Evolutionary conservation across 495 filamentous ascomycete genomes (phyloP).

Genomic region (Ramalina peruviana): DNA sequence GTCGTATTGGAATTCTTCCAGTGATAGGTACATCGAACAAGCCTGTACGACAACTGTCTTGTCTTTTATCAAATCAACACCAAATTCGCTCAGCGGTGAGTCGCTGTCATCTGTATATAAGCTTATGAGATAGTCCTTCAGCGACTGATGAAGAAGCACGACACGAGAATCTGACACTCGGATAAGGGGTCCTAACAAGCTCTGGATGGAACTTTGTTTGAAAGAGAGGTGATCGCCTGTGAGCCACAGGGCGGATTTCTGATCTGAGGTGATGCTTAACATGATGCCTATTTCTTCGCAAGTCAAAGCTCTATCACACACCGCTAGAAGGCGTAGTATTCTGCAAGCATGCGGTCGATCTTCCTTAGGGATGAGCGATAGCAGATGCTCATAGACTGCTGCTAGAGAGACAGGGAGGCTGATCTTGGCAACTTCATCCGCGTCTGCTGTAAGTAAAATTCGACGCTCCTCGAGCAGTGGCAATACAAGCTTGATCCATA

Average conservation of each 20-base stretch:
- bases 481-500: neutral
- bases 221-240: neutral
- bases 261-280: neutral
- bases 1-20: neutral
- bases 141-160: neutral
- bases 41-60: neutral
- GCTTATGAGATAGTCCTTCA: neutral
- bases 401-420: neutral
- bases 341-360: neutral
- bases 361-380: neutral
- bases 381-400: neutral
- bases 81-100: neutral
- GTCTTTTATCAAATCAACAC: neutral
- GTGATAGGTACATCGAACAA: neutral
- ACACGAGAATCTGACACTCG: neutral
- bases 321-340: neutral
- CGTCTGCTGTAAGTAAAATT: neutral
- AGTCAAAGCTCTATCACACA: neutral
- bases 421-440: neutral
- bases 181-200: neutral
- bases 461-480: neutral
- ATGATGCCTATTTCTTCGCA: neutral
- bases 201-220: neutral
- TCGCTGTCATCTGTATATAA: neutral
- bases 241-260: neutral